Evolutionary conservation across 1,284 basidiomycete genomes (phyloP), one percentile per base, ranked within the genome.

Genomic region (Fomitopsis betulina): DNA sequence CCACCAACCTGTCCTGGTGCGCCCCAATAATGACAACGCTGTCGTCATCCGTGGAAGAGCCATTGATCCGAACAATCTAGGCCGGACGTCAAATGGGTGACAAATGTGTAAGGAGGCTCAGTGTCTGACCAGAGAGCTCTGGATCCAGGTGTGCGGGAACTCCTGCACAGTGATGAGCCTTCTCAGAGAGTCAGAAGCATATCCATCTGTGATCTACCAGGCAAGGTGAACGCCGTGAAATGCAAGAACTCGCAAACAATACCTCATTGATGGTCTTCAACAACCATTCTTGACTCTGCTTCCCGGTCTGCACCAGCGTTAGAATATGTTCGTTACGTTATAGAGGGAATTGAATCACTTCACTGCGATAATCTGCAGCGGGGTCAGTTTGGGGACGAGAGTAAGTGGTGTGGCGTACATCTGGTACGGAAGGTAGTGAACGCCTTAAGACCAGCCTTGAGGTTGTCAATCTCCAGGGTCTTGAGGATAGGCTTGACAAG

Each of bases 61-160:
- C 90, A 65, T 86, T 82, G 67, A 93, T 89, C 67, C 82, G 81
- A 55, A 83, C 77, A 65, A 92, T 84, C 89, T 91, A 66, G 43
- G 60, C 35, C 30, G 35, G 55, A 62, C 59, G 39, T 54, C 59
- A 53, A 61, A 42, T 55, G 60, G 45, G 32, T 33, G 35, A 43
- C 37, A 39, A 51, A 53, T 40, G 47, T 21, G 17, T 2, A 37
- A n/a, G 70, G 6, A 23, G 15, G 25, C 3, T 10, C 9, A 12
- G 19, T 51, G 2, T 13, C 85, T 61, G 67, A 91, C 91, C 68
- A 99, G 91, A 50, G 86, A 85, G 75, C 93, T 91, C 80, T 99
- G 96, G 10, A 87, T 89, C 96, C 96, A 99, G 0, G 86, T 74
- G 72, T 99, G 96, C 59, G 79, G 64, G 71, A 98, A 98, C 71